Percentiles rank a stretch among this genome's conserved stretches.
Conservation (phyloP, 2,329 filamentous ascomycete species). For the Didymella glomerata region DNA sequence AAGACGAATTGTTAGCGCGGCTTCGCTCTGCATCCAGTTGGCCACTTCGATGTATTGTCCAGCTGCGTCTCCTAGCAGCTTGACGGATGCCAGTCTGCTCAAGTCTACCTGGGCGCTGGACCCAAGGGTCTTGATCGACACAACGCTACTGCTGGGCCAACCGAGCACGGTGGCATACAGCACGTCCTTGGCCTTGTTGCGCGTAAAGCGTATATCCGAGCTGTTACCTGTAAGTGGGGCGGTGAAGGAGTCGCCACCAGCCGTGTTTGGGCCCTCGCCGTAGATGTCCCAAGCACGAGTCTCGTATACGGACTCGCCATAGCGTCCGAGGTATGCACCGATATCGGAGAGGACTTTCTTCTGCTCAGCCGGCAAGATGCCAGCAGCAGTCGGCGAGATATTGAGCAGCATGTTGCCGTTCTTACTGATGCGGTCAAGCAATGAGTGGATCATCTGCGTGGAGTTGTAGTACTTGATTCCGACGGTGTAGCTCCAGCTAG, state of each 20-base stretch:
- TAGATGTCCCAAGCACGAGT: not conserved
- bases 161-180: not conserved
- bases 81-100: not conserved
- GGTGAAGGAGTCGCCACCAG: not conserved
- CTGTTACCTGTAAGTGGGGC: not conserved
- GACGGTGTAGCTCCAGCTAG: not conserved
- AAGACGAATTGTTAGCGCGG: not conserved
- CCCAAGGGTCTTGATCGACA: not conserved
- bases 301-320: not conserved
- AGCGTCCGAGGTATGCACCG: not conserved
- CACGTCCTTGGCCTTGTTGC: not conserved
- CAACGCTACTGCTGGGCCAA: not conserved
- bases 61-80: not conserved
- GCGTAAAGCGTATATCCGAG: not conserved
- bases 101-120: not conserved
- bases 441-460: conserved; percentile 6
- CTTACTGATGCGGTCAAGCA: conserved; percentile 6
- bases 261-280: not conserved
- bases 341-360: not conserved
- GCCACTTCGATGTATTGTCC: not conserved
- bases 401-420: conserved; percentile 9
- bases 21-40: not conserved
- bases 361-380: not conserved
- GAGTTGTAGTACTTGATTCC: not conserved
- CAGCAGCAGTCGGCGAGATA: conserved; percentile 3